Conservation (phyloP, 192 early-diverging fungal species). For the Pilaira anomala region DNA sequence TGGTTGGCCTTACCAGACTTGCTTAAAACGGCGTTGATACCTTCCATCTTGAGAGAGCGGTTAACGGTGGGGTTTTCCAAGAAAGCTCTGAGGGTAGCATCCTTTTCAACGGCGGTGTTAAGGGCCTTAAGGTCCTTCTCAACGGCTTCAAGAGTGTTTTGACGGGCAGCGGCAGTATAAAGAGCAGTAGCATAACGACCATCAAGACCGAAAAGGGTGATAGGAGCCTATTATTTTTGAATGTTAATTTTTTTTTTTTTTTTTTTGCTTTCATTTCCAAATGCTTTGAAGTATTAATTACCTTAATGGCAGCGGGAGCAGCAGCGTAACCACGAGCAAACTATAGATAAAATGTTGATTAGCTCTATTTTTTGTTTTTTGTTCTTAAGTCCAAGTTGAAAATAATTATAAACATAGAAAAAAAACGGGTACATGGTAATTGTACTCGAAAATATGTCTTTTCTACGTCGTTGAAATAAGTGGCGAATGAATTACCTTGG, state of each 20-base stretch:
- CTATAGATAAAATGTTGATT: background rate
- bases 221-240: slow-evolving; percentile 58
- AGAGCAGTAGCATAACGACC: slow-evolving; percentile 98
- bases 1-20: slow-evolving; percentile 67
- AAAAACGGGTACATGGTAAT: background rate
- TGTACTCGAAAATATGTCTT: background rate
- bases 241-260: background rate
- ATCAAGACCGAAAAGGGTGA: slow-evolving; percentile 88
- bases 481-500: background rate
- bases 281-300: background rate
- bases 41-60: slow-evolving; percentile 73
- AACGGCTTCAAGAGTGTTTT: slow-evolving; percentile 73
- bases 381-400: background rate
- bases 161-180: slow-evolving; percentile 87
- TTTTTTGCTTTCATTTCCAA: background rate
- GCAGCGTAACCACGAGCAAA: slow-evolving; percentile 14
- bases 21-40: slow-evolving; percentile 59
- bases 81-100: slow-evolving; percentile 65
- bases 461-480: background rate
- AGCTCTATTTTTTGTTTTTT: background rate
- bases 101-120: slow-evolving; percentile 64
- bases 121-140: slow-evolving; percentile 81
- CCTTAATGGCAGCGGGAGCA: slow-evolving; percentile 7
- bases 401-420: background rate
- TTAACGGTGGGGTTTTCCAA: slow-evolving; percentile 87